A percentile compares a stretch with the other conserved stretches of the same genome.
phyloP scores from a whole-genome alignment of 805 yeast genomes.

The Candida sanyiensis region DNA sequence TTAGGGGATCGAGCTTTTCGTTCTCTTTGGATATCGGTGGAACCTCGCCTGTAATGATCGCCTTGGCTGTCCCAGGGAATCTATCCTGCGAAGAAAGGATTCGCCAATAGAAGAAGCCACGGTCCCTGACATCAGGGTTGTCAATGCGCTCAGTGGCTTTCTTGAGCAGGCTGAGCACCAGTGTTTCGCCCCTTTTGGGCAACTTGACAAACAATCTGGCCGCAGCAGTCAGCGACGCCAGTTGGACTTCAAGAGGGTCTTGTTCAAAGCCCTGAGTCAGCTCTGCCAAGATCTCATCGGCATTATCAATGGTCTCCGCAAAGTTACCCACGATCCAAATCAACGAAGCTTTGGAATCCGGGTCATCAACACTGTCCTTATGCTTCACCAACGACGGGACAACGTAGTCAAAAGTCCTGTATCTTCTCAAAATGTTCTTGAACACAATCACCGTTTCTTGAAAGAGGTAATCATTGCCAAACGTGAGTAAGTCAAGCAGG shows the following conservation, averaged over 20 bases:
- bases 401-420: conserved; percentile 52
- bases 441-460: conserved; percentile 78
- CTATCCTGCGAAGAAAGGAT: conserved; percentile 49
- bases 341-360: conserved; percentile 72
- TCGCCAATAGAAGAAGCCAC: conserved; percentile 86
- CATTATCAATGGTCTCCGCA: conserved; percentile 40
- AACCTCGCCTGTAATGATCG: conserved; percentile 52
- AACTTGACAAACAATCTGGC: conserved; percentile 59
- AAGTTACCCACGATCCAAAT: conserved; percentile 83
- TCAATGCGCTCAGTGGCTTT: conserved; percentile 67
- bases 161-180: conserved; percentile 55
- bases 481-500: conserved; percentile 51
- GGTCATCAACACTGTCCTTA: conserved; percentile 56
- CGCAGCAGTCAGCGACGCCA: conserved; percentile 65
- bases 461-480: conserved; percentile 65
- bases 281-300: conserved; percentile 36
- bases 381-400: conserved; percentile 37
- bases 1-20: conserved; percentile 61
- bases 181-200: conserved; percentile 47
- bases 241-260: conserved; percentile 71
- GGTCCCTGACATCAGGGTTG: conserved; percentile 81
- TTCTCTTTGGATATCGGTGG: conserved; percentile 64
- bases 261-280: conserved; percentile 45
- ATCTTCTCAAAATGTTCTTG: conserved; percentile 70
- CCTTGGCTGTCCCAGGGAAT: conserved; percentile 36